Conservation (phyloP, 1,284 basidiomycete species). For the Heterobasidion annosum region DNA sequence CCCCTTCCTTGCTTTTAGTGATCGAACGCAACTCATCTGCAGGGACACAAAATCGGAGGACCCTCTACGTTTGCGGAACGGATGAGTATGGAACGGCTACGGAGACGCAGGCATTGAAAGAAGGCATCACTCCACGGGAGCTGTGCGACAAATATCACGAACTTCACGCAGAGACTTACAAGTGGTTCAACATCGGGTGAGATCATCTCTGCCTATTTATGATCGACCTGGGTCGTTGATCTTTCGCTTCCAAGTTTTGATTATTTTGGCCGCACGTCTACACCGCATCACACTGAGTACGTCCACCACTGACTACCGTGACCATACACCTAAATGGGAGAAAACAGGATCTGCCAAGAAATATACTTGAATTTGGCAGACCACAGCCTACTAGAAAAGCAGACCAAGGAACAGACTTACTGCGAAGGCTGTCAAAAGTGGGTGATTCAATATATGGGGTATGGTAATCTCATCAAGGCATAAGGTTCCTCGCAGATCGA, state of each 20-base stretch:
- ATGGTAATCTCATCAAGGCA: background rate
- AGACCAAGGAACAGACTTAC: constrained; percentile 87
- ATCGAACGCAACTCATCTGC: background rate
- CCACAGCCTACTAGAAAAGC: constrained; percentile 70
- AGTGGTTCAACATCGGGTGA: constrained; percentile 88
- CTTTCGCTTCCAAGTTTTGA: constrained; percentile 65
- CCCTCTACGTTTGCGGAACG: constrained; percentile 90
- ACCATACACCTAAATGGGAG: constrained; percentile 4
- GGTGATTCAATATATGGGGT: constrained; percentile 11
- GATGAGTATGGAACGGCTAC: constrained; percentile 99
- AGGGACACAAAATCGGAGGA: constrained; percentile 72
- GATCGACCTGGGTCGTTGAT: background rate
- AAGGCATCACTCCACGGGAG: constrained; percentile 79
- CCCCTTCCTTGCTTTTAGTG: background rate
- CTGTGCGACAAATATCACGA: constrained; percentile 93
- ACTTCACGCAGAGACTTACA: constrained; percentile 88
- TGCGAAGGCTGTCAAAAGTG: constrained; percentile 86
- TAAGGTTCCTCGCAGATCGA: constrained; percentile 87
- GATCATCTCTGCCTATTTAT: constrained; percentile 11
- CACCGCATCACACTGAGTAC: constrained; percentile 84
- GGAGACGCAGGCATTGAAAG: constrained; percentile 95
- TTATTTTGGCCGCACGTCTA: constrained; percentile 94
- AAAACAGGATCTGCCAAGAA: constrained; percentile 74
- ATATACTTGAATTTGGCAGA: constrained; percentile 80
- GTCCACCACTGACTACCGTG: constrained; percentile 12